Percentiles rank a stretch among this genome's conserved stretches.
Conservation (phyloP, 2,329 filamentous ascomycete genomes). For the Tolypocladium amazonense region DNA sequence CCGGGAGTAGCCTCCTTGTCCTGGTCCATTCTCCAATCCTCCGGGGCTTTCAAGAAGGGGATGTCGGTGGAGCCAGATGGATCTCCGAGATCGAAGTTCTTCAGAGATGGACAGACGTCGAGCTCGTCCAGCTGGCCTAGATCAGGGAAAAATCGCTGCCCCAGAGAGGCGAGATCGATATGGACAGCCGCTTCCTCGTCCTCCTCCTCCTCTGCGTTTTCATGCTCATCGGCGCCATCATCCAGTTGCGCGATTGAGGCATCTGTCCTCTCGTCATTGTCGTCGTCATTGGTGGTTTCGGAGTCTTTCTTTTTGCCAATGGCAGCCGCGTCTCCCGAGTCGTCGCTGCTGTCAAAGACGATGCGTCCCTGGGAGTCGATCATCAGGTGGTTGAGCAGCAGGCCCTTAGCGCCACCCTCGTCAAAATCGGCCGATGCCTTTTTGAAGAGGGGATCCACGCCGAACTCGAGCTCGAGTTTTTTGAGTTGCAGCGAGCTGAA, state of each 20-base stretch:
- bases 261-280: conserved; percentile 18
- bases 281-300: conserved; percentile 27
- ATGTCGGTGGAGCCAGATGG: conserved; percentile 78
- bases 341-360: conserved; percentile 97
- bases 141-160: conserved; percentile 76
- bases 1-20: conserved; percentile 50
- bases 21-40: conserved; percentile 69
- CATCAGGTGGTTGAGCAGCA: conserved; percentile 91
- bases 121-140: conserved; percentile 67
- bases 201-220: conserved; percentile 32
- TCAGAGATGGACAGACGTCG: conserved; percentile 90
- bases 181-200: conserved; percentile 48
- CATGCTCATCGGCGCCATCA: conserved; percentile 33
- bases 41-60: conserved; percentile 79
- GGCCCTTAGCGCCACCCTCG: conserved; percentile 90
- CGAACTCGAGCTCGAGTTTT: conserved; percentile 94
- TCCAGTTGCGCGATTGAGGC: conserved; percentile 23
- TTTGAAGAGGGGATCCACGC: conserved; percentile 97
- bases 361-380: conserved; percentile 89
- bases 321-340: conserved; percentile 44
- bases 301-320: conserved; percentile 25
- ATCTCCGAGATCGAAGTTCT: conserved; percentile 85
- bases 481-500: conserved; percentile 87
- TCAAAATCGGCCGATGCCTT: conserved; percentile 98
- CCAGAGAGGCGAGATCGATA: conserved; percentile 68